Evolutionary conservation across 352 stramenopile genomes (phyloP).

Genomic region (Phytophthora vignae): DNA sequence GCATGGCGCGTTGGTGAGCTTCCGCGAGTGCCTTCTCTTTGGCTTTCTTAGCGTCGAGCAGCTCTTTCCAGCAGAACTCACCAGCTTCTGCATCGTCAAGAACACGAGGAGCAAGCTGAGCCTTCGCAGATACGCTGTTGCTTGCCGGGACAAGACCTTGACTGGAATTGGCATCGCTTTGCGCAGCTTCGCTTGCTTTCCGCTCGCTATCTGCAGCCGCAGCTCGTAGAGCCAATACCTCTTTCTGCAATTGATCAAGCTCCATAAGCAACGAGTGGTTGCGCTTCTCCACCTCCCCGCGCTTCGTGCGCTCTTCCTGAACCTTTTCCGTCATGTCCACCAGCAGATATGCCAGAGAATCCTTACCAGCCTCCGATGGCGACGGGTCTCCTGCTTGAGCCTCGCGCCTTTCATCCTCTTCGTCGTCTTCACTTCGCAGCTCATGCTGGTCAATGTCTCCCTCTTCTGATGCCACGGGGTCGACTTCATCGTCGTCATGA

Average conservation of each 20-base stretch:
- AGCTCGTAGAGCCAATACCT: conserved; percentile 65
- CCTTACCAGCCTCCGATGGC: conserved; percentile 12
- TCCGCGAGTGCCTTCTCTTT: conserved; percentile 69
- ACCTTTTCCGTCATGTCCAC: conserved; percentile 74
- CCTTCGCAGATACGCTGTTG: conserved; percentile 8
- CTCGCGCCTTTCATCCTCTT: conserved; percentile 12
- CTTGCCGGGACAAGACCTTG: not conserved
- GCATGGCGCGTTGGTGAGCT: conserved; percentile 59
- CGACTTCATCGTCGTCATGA: conserved; percentile 16
- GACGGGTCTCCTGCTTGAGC: not conserved
- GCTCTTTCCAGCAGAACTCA: conserved; percentile 65
- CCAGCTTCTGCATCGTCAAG: conserved; percentile 35
- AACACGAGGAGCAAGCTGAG: conserved; percentile 20
- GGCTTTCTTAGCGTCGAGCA: conserved; percentile 59
- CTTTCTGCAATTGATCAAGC: conserved; percentile 71
- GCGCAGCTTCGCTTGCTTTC: not conserved
- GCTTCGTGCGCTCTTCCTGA: conserved; percentile 59
- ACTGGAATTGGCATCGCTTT: not conserved
- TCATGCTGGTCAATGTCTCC: conserved; percentile 20
- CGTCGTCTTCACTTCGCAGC: conserved; percentile 19
- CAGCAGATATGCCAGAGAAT: conserved; percentile 60
- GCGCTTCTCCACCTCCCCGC: conserved; percentile 63
- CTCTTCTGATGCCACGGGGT: conserved; percentile 5
- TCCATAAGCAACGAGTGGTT: conserved; percentile 76
- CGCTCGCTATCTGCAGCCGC: conserved; percentile 27